Conservation (phyloP, 805 yeast species). For the Starmera quercuum region DNA sequence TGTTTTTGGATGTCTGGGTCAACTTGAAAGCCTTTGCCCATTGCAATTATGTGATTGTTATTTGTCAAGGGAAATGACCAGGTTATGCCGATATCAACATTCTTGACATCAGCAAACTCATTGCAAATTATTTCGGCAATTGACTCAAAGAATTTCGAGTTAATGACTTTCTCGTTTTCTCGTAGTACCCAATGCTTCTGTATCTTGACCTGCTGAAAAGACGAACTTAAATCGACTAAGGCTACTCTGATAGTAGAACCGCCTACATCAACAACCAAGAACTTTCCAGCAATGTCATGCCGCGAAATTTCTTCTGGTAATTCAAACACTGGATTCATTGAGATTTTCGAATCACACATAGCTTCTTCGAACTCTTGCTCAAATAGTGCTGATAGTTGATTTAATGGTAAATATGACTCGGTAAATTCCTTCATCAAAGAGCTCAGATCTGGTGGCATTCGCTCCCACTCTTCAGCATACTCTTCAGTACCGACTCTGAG, state of each 20-base stretch:
- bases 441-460: too few relatives aligned
- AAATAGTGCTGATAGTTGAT: background rate
- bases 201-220: background rate
- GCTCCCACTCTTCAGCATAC: too few relatives aligned
- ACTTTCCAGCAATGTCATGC: background rate
- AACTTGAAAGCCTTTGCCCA: slow-evolving; percentile 56
- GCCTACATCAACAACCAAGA: slow-evolving; percentile 43
- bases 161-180: slow-evolving; percentile 28
- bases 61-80: slow-evolving; percentile 52
- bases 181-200: slow-evolving; percentile 9
- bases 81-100: slow-evolving; percentile 33
- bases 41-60: slow-evolving; percentile 33
- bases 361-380: background rate
- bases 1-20: slow-evolving; percentile 29
- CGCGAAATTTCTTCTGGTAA: background rate
- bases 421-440: too few relatives aligned
- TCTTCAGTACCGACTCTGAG: too few relatives aligned
- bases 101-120: slow-evolving; percentile 7
- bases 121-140: slow-evolving; percentile 29
- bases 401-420: too few relatives aligned
- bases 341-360: slow-evolving; percentile 2
- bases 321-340: slow-evolving; percentile 3
- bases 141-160: slow-evolving; percentile 33
- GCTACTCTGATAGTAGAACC: slow-evolving; percentile 44
- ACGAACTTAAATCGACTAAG: slow-evolving; percentile 15